A percentile compares a stretch with the other conserved stretches of the same genome.
Conservation (phyloP, 371 early-diverging fungal genomes). For the Mucor saturninus region DNA sequence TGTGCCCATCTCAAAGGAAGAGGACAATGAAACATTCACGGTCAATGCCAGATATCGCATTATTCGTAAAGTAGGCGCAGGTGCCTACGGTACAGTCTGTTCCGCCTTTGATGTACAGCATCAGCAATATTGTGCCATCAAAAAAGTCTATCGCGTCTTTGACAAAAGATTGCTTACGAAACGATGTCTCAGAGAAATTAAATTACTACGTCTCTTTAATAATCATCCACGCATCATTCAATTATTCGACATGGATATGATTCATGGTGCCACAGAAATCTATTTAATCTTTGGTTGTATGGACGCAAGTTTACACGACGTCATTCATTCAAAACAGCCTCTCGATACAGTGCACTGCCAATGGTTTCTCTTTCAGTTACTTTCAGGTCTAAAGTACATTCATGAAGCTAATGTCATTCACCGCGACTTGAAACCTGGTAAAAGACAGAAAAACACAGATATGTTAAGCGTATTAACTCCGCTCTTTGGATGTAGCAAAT, state of each 20-base stretch:
- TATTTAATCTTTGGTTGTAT: conserved; percentile 78
- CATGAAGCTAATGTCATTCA: conserved; percentile 90
- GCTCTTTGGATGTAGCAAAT: conserved; percentile 5
- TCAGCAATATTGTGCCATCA: conserved; percentile 17
- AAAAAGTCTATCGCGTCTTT: conserved; percentile 40
- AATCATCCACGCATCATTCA: conserved; percentile 69
- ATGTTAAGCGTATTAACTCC: background rate
- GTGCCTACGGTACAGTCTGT: conserved; percentile 15
- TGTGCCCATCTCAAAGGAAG: conserved; percentile 14
- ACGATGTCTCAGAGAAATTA: conserved; percentile 71
- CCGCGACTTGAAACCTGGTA: conserved; percentile 83
- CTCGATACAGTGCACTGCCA: conserved; percentile 85
- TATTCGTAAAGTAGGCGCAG: conserved; percentile 14
- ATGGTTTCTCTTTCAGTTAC: conserved; percentile 87
- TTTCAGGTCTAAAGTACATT: conserved; percentile 86
- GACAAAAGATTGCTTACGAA: conserved; percentile 68
- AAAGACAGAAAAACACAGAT: background rate
- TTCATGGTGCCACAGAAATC: conserved; percentile 44
- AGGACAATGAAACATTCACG: conserved; percentile 8
- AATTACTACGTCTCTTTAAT: conserved; percentile 71
- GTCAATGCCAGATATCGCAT: conserved; percentile 12
- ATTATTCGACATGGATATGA: conserved; percentile 70
- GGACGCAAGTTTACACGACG: conserved; percentile 92
- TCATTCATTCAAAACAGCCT: conserved; percentile 83
- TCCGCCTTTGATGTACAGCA: conserved; percentile 15